Evolutionary conservation across 2,329 filamentous ascomycete species (phyloP).

Genomic region (Colletotrichum lupini): DNA sequence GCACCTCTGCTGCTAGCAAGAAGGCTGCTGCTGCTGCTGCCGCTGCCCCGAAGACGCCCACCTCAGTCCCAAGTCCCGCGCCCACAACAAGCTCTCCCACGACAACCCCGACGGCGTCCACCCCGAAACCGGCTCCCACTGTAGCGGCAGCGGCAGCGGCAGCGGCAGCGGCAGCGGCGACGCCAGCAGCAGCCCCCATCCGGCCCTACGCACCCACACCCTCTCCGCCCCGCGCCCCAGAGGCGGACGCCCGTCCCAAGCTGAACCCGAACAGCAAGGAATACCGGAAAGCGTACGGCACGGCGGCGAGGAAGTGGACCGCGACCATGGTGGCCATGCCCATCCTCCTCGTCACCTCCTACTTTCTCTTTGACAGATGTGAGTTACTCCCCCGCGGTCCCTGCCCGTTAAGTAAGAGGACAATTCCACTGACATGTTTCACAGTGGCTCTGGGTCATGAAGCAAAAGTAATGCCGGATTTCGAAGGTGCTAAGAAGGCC

Average conservation of each 20-base stretch:
- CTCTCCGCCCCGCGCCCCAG: background rate
- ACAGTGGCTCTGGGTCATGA: conserved; percentile 46
- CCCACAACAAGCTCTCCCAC: background rate
- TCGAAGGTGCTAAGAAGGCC: conserved; percentile 7
- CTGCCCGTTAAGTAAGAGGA: too few relatives aligned
- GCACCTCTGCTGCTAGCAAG: conserved; percentile 22
- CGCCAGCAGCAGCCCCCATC: background rate
- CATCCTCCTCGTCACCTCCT: conserved; percentile 66
- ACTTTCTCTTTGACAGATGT: conserved; percentile 63
- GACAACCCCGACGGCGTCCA: background rate
- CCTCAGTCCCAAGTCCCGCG: background rate
- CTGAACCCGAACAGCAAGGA: conserved; percentile 49
- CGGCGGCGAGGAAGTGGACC: conserved; percentile 57
- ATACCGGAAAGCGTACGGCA: conserved; percentile 56
- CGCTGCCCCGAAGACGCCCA: background rate
- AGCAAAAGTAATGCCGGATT: conserved; percentile 41
- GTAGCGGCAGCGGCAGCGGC: background rate
- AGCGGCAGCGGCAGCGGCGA: background rate
- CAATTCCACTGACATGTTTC: background rate
- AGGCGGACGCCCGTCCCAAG: conserved; percentile 18
- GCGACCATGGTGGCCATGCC: conserved; percentile 63
- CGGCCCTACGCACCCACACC: background rate
- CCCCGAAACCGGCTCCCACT: background rate
- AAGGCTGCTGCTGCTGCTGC: background rate
- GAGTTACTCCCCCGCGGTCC: conserved; percentile 36